A percentile compares a stretch with the other conserved stretches of the same genome.
Conservation (phyloP, 345 rosid species). For the Xanthoceras sorbifolium region DNA sequence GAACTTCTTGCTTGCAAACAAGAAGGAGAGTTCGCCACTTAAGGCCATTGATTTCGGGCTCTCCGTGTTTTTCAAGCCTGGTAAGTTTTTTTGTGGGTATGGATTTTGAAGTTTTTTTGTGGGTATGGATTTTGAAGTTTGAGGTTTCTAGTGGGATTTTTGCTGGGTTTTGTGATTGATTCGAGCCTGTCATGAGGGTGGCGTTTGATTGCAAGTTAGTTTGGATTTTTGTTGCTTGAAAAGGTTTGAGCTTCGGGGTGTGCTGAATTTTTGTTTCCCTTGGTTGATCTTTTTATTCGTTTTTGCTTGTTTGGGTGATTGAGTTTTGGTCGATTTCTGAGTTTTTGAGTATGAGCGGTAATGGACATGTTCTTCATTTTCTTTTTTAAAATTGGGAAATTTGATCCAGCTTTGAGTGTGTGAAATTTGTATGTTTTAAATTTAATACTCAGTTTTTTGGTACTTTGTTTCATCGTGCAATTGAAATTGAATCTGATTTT, state of each 20-base stretch:
- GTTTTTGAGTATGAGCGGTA: no score
- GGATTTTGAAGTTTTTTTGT: background rate
- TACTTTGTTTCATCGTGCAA: background rate
- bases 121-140: background rate
- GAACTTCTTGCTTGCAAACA: slow-evolving; percentile 86
- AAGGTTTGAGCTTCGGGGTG: background rate
- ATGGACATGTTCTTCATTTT: background rate
- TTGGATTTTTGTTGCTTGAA: background rate
- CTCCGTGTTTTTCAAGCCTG: slow-evolving; percentile 87
- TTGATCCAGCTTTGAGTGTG: background rate
- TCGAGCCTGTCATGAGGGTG: background rate
- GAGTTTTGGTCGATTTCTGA: no score
- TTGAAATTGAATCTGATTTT: background rate
- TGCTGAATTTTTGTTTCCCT: background rate
- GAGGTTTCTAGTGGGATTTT: background rate
- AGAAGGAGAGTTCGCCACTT: slow-evolving; percentile 78
- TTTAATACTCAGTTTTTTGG: background rate
- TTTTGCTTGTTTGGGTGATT: no score
- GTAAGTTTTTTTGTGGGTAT: slow-evolving; percentile 37
- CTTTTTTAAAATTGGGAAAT: background rate
- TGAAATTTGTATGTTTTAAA: background rate
- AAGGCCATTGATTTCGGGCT: slow-evolving; percentile 95
- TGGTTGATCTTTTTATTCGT: background rate
- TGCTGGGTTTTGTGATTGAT: background rate
- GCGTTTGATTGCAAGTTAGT: background rate